Base-by-base conservation (phyloP, 208 protist species). In the Angomonas ambiguus region DNA sequence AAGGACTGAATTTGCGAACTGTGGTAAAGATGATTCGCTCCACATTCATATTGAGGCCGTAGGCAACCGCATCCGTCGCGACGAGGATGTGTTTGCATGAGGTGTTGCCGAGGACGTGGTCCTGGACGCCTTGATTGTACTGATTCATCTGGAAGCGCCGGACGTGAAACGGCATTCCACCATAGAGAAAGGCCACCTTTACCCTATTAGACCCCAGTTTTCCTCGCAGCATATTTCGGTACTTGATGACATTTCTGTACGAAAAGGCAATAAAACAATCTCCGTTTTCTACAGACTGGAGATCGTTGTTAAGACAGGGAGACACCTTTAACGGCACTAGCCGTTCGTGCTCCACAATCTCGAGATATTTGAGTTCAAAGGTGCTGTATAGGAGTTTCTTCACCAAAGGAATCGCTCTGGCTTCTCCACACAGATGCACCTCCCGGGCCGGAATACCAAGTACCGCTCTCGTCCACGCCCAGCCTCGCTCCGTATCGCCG, bases 11-110 rank as follows among this genome's bases (percentile, higher is more conserved):
- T 76, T 95, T 95, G 16, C 66, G 71, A 62, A 92, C 59, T 0
- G 87, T 69, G 0, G 87, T 79, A 67, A 97, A 96, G 42, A 97
- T 57, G 30, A 97, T 75, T 6, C 91, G 77, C 51, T 91, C 80
- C 69, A 98, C 97, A 64, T 93, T 83, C 77, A 98, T 91, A 72
- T 98, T 98, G 1, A 98, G 77, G 3, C 97, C 97, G 77, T 97
- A 97, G 32, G 95, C 97, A 25, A 98, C 89, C 8, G 97, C 97
- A 67, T 98, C 94, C 8, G 91, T 97, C 1, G 95, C 91, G 2
- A 98, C 82, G 11, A 98, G 79, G 28, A 98, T 77, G 60, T 87
- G 77, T 65, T 83, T 87, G 35, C 71, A 48, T 25, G 49, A 13
- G 1, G 62, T 5, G 8, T 49, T 51, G 2, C 45, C 25, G 2